phyloP scores from a whole-genome alignment of 129 eudicot genomes.

The Apium graveolens region DNA sequence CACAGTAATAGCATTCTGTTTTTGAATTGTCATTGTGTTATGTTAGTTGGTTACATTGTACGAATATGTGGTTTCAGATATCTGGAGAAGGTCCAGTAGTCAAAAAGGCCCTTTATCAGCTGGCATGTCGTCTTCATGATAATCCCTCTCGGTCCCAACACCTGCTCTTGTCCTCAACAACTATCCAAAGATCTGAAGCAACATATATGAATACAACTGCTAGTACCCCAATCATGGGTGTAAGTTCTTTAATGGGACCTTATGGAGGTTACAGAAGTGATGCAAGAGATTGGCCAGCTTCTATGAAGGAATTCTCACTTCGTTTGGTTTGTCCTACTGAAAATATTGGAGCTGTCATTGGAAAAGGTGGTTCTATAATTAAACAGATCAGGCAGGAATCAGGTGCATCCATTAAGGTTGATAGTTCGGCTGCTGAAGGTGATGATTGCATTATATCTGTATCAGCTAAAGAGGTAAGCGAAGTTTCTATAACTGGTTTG shows the following conservation, averaged over 20 bases:
- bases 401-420: slow-evolving; percentile 74
- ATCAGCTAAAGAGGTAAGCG: slow-evolving; percentile 66
- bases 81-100: slow-evolving; percentile 58
- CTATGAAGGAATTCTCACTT: slow-evolving; percentile 60
- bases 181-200: slow-evolving; percentile 45
- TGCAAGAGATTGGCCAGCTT: slow-evolving; percentile 36
- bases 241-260: slow-evolving; percentile 53
- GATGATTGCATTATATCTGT: slow-evolving; percentile 79
- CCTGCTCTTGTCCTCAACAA: slow-evolving; percentile 50
- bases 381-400: slow-evolving; percentile 88
- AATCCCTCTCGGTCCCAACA: slow-evolving; percentile 87
- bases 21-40: background rate
- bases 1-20: background rate
- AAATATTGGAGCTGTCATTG: slow-evolving; percentile 77
- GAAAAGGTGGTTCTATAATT: slow-evolving; percentile 75
- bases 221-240: slow-evolving; percentile 35
- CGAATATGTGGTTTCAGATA: slow-evolving; percentile 34
- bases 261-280: slow-evolving; percentile 46
- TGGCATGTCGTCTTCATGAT: slow-evolving; percentile 71
- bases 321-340: slow-evolving; percentile 78
- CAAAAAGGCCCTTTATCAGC: slow-evolving; percentile 62
- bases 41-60: background rate
- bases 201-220: slow-evolving; percentile 37
- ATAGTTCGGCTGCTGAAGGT: slow-evolving; percentile 67
- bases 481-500: background rate